Evolutionary conservation across 2,329 filamentous ascomycete species (phyloP), one percentile per base, ranked within the genome.

Genomic region (Alternaria arborescens): DNA sequence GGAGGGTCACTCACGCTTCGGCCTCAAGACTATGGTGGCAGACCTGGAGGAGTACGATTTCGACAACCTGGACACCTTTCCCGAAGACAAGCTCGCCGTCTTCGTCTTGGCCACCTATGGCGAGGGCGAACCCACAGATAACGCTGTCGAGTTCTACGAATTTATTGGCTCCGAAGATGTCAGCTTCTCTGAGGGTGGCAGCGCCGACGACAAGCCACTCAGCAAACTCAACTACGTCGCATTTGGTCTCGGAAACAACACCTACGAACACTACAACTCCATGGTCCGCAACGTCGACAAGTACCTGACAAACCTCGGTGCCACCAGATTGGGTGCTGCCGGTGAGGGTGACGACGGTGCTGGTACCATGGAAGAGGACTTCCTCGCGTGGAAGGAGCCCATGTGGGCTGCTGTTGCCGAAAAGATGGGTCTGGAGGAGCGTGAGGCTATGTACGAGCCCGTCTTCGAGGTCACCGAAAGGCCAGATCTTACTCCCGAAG

Each of bases 341-440:
- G 95, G 96, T 71, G 94, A 98, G 83, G 95, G 95, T 74, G 95
- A 99, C 73, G 95, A 99, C 78, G 95, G 96, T 66, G 94, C 95
- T 67, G 95, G 96, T 63, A 99, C 95, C 58, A 99, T 99, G 96
- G 95, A 99, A 82, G 96, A 99, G 82, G 96, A 99, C 75, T 99
- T 98, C 80, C 83, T 99, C 73, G 92, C 94, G 68, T 99, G 95
- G 95, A 99, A 99, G 83, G 95, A 99, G 74, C 94, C 94, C 64
- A 99, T 99, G 95, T 99, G 96, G 95, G 84, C 87, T 72, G 91
- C 91, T 61, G 85, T 99, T 54, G 85, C 91, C 24, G 87, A 92
- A 67, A 89, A 92, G 76, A 92, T 99, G 90, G 88, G 88, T 55
- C 83, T 99, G 57, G 91, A 98, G 80, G 95, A 99, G 82, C 93